These are phyloP conservation scores for Lepidium aucheri DNA, from an alignment of 345 rosid species.

Conservation along the genomic window DNA sequence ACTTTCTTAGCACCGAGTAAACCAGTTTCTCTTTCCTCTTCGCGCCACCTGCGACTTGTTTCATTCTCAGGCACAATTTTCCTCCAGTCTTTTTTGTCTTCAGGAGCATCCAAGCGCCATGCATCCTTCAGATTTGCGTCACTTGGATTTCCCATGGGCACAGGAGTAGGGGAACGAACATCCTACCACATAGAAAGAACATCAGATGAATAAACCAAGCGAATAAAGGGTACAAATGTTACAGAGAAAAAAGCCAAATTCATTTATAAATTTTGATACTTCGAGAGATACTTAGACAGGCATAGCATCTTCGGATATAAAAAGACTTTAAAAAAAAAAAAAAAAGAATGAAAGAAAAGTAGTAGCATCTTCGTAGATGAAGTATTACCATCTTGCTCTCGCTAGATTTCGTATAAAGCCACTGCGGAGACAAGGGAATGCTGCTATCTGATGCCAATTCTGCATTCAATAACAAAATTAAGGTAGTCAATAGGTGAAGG, in stretches of 20 bases:
- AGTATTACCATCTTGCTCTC: slow-evolving; percentile 47
- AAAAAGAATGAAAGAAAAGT: not conserved
- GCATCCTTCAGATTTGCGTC: slow-evolving; percentile 50
- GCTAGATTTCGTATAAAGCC: slow-evolving; percentile 76
- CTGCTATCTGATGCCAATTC: slow-evolving; percentile 61
- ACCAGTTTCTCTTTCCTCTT: slow-evolving; percentile 80
- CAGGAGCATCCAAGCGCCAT: slow-evolving; percentile 63
- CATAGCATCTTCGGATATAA: slow-evolving; percentile 6
- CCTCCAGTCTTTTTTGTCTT: slow-evolving; percentile 65
- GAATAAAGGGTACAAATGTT: not conserved
- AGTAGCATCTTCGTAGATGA: not conserved
- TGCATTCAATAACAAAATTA: slow-evolving; percentile 15
- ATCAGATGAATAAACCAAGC: not conserved
- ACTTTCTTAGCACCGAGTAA: slow-evolving; percentile 50
- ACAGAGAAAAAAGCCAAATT: not conserved
- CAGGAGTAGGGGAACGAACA: slow-evolving; percentile 35
- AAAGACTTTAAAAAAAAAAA: not conserved
- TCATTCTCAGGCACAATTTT: slow-evolving; percentile 41
- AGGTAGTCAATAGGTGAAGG: not conserved
- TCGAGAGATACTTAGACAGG: not conserved
- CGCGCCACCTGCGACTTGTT: slow-evolving; percentile 63
- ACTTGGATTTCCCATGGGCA: slow-evolving; percentile 34
- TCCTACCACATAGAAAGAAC: slow-evolving; percentile 36
- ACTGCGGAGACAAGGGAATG: slow-evolving; percentile 93
- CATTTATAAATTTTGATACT: not conserved